These are phyloP conservation scores for Ceratobasidium sp. DNA, from an alignment of 1,284 basidiomycete genomes.

Conservation along the genomic window DNA sequence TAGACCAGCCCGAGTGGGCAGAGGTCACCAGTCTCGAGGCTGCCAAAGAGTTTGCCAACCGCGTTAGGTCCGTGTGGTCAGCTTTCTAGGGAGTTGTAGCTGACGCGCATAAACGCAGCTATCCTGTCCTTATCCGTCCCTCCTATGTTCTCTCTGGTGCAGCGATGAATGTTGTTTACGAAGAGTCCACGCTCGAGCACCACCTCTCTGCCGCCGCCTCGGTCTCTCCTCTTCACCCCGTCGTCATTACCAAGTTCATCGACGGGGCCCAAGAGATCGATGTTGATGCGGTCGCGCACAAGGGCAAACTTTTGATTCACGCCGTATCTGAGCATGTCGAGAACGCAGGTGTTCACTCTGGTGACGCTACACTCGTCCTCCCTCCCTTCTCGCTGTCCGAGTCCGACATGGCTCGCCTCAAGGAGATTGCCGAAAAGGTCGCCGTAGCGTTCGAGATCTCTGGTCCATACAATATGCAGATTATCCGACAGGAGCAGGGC, in stretches of 20 bases:
- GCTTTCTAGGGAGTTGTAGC: too few species aligned
- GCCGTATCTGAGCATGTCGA: conserved; percentile 99
- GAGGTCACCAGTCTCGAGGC: conserved; percentile 89
- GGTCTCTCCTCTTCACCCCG: conserved; percentile 96
- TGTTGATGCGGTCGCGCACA: conserved; percentile 94
- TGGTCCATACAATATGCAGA: conserved; percentile 99
- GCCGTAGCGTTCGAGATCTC: conserved; percentile 95
- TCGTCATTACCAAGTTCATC: conserved; percentile 99
- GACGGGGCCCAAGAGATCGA: conserved; percentile 98
- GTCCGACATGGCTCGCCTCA: conserved; percentile 84
- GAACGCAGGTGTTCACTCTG: conserved; percentile 98
- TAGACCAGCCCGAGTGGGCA: conserved; percentile 97
- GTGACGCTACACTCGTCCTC: conserved; percentile 96
- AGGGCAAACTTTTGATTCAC: conserved; percentile 94
- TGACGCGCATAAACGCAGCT: conserved; percentile 57
- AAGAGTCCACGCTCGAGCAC: conserved; percentile 87
- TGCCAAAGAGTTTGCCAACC: conserved; percentile 89
- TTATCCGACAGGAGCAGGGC: conserved; percentile 75
- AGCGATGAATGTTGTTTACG: conserved; percentile 99
- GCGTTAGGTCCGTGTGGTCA: conserved; percentile 73
- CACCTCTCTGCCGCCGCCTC: conserved; percentile 93
- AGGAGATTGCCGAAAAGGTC: conserved; percentile 94
- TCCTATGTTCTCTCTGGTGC: conserved; percentile 98
- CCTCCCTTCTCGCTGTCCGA: conserved; percentile 89
- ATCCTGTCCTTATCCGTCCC: conserved; percentile 94